These are phyloP conservation scores for Tieghemiomyces parasiticus DNA, from an alignment of 192 early-diverging fungal genomes.

Conservation along the genomic window DNA sequence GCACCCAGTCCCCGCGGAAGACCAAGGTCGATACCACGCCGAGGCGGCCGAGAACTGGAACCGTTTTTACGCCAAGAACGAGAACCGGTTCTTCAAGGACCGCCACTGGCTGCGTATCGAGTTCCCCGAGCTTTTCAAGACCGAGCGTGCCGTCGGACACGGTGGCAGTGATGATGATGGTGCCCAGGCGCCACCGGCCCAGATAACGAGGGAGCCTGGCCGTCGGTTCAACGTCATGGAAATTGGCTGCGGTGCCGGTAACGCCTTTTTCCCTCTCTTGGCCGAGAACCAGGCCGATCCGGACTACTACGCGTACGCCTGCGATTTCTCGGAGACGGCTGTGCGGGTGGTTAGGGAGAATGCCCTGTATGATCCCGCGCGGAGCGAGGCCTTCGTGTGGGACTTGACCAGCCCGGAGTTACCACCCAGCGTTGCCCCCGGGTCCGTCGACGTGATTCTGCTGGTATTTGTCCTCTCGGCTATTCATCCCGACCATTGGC, in stretches of 20 bases:
- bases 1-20: constrained; percentile 37
- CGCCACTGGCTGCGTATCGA: constrained; percentile 88
- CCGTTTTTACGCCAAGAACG: constrained; percentile 62
- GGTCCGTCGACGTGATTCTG: constrained; percentile 50
- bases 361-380: constrained; percentile 32
- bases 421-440: constrained; percentile 40
- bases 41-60: constrained; percentile 50
- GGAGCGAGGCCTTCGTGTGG: constrained; percentile 60
- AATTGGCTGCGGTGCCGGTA: constrained; percentile 72
- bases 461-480: constrained; percentile 76
- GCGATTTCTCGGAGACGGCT: constrained; percentile 56
- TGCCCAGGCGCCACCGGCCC: neutral
- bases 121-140: constrained; percentile 71
- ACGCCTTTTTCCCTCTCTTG: constrained; percentile 61
- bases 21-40: constrained; percentile 31
- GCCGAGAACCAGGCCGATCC: constrained; percentile 34
- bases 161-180: neutral
- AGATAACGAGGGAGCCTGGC: neutral
- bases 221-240: constrained; percentile 44
- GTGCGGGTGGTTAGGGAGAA: constrained; percentile 58
- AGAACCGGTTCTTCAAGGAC: constrained; percentile 91
- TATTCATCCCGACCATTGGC: constrained; percentile 54
- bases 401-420: constrained; percentile 44
- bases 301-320: constrained; percentile 54
- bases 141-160: constrained; percentile 13